A percentile compares a stretch with the other conserved stretches of the same genome.
Conservation (phyloP, 2,329 filamentous ascomycete genomes). For the Cladosporium sp. region DNA sequence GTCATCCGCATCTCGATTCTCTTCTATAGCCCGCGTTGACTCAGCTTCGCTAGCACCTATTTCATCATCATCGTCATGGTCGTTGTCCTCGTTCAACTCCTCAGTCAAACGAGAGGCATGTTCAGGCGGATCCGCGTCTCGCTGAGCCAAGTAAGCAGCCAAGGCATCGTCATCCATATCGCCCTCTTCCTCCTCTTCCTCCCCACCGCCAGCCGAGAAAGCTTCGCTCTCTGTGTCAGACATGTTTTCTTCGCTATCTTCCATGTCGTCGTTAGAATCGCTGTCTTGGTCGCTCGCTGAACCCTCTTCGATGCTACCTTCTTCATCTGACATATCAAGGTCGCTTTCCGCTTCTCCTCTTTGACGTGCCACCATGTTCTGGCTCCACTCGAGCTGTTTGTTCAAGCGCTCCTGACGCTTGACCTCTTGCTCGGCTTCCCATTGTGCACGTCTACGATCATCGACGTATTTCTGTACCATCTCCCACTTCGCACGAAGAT, state of each 20-base stretch:
- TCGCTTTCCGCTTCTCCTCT: slow-evolving; percentile 24
- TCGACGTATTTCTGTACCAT: slow-evolving; percentile 56
- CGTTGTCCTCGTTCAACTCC: background rate
- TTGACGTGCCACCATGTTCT: slow-evolving; percentile 29
- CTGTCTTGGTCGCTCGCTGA: slow-evolving; percentile 38
- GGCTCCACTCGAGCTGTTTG: slow-evolving; percentile 37
- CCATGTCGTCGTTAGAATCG: slow-evolving; percentile 34
- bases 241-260: slow-evolving; percentile 46
- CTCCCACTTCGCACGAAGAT: slow-evolving; percentile 59
- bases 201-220: slow-evolving; percentile 46
- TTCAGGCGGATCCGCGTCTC: slow-evolving; percentile 26
- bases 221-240: slow-evolving; percentile 61
- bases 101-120: background rate
- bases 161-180: slow-evolving; percentile 52
- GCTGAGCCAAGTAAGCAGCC: slow-evolving; percentile 26
- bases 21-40: background rate
- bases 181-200: slow-evolving; percentile 44
- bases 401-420: slow-evolving; percentile 71
- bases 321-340: slow-evolving; percentile 24
- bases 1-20: background rate
- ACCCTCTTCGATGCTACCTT: slow-evolving; percentile 20
- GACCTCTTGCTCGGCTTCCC: slow-evolving; percentile 61
- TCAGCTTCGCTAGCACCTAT: slow-evolving; percentile 27
- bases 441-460: slow-evolving; percentile 51
- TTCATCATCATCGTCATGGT: slow-evolving; percentile 15